Conservation (phyloP, 202 grass and related monocot species). For the Digitaria exilis region DNA sequence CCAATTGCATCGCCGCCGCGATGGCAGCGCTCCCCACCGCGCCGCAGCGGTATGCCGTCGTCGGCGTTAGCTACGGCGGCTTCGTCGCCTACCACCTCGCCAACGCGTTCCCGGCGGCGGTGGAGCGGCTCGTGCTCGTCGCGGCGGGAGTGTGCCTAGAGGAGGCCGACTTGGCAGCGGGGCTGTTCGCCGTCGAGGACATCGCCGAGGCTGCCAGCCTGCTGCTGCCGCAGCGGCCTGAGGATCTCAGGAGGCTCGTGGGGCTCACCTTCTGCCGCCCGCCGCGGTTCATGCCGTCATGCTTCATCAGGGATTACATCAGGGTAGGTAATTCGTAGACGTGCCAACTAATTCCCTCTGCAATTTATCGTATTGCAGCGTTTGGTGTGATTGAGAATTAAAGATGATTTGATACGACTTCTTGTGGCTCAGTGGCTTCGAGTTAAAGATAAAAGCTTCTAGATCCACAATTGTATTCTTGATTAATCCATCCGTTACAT, state of each 20-base stretch:
- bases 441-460: not conserved
- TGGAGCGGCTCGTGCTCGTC: slow-evolving; percentile 66
- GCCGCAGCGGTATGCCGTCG: slow-evolving; percentile 55
- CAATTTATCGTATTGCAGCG: not conserved
- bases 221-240: slow-evolving; percentile 77
- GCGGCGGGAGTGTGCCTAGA: slow-evolving; percentile 78
- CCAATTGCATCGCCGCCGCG: slow-evolving; percentile 52
- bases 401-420: not conserved
- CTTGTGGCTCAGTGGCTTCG: not conserved
- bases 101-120: slow-evolving; percentile 56
- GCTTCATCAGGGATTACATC: slow-evolving; percentile 83
- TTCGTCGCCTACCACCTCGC: slow-evolving; percentile 87
- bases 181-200: slow-evolving; percentile 73
- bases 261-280: slow-evolving; percentile 72
- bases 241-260: slow-evolving; percentile 73
- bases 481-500: not conserved
- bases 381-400: slow-evolving; percentile 20
- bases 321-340: slow-evolving; percentile 44
- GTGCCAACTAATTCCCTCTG: slow-evolving; percentile 27
- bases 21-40: slow-evolving; percentile 52
- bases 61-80: slow-evolving; percentile 88
- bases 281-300: slow-evolving; percentile 72
- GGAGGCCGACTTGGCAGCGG: slow-evolving; percentile 61
- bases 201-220: slow-evolving; percentile 63
- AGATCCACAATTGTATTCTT: not conserved